A percentile compares a stretch with the other conserved stretches of the same genome.
Evolutionary conservation across 257 asterid genomes (phyloP).

Genomic region (Solanum medicagineum): DNA sequence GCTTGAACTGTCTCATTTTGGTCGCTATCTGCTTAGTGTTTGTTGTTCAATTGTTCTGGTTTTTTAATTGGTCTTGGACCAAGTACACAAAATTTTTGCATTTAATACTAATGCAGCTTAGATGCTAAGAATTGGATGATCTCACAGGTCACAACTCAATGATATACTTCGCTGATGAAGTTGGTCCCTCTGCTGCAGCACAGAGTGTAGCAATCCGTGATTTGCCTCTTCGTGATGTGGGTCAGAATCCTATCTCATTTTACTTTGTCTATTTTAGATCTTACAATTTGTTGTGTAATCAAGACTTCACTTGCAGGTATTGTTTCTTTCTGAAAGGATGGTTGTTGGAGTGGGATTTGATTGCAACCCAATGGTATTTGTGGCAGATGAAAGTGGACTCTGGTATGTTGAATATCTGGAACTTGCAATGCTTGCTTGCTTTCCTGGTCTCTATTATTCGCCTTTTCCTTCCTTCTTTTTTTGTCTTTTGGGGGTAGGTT

Average conservation of each 20-base stretch:
- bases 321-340: conserved; percentile 82
- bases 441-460: background rate
- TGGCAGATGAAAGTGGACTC: conserved; percentile 74
- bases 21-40: background rate
- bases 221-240: conserved; percentile 99
- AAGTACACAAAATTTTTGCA: background rate
- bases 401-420: conserved; percentile 47
- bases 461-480: background rate
- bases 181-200: conserved; percentile 93
- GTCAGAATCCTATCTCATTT: conserved; percentile 80
- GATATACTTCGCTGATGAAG: conserved; percentile 95
- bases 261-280: conserved; percentile 1
- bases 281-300: conserved; percentile 8
- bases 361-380: conserved; percentile 87
- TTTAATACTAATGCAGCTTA: conserved; percentile 5
- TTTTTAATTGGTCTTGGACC: background rate
- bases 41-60: background rate
- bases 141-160: conserved; percentile 86
- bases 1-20: background rate
- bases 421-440: background rate
- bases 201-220: conserved; percentile 91
- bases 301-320: conserved; percentile 39
- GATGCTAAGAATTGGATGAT: background rate
- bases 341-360: conserved; percentile 95
- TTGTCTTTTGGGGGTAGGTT: background rate